Base-by-base conservation (phyloP, 495 filamentous ascomycete species). In the Neurospora sp. region DNA sequence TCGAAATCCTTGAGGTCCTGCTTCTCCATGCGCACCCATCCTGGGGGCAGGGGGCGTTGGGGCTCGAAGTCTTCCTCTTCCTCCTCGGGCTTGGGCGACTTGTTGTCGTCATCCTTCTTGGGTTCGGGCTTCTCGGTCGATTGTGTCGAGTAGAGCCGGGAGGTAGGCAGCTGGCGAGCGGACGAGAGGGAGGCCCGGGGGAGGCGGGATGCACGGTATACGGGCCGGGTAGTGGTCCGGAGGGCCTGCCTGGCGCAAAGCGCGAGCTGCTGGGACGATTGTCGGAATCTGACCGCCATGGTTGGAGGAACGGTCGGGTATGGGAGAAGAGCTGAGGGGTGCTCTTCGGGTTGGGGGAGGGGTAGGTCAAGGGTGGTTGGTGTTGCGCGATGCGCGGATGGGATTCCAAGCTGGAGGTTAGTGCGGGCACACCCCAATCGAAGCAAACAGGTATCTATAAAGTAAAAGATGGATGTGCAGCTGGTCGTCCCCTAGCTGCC, bases 1-100 rank as follows among this genome's bases (percentile, higher is more conserved):
- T 72, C 31, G n/a, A 83, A 14, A 4, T 65, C 8, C 10, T 72
- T 9, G 3, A 75, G 7, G 38, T 85, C 78, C 9, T 82, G 77
- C 8, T 82, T 76, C 35, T 41, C 74, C 41, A 83, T 72, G 41
- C 74, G 70, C 8, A 83, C 82, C 78, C 80, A 85, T 9, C 81
- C 83, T 41, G 76, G 77, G 27, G 78, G 78, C 22, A 76, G 73
- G 27, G 69, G n/a, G 47, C 71, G 68, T 27, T 47, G 61, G n/a
- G 68, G 45, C 3, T 39, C 47, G 14, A 41, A 59, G 9, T 69
- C 16, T 39, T 70, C n/a, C 39, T 65, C 38, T 16, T 70, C 70
- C 8, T 22, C 40, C 42, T 71, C 53, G 31, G 53, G 41, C 31
- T 75, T 27, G 42, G 61, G 16, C 27, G 59, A 47, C 69, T 59